phyloP scores from a whole-genome alignment of 345 rosid genomes.

The Draba incana region DNA sequence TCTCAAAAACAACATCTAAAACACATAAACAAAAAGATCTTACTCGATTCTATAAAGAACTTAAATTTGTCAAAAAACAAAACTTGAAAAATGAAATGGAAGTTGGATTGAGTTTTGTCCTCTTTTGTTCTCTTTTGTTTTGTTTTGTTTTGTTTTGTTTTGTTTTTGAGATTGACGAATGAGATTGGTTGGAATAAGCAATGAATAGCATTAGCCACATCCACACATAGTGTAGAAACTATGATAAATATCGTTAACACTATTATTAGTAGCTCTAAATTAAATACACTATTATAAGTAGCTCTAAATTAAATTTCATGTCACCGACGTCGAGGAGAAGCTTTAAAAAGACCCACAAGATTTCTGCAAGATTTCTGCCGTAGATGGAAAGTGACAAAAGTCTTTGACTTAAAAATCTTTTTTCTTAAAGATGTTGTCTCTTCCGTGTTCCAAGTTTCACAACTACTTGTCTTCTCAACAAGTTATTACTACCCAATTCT shows the following conservation, averaged over 20 bases:
- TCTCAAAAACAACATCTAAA: neutral
- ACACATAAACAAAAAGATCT: neutral
- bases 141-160: neutral
- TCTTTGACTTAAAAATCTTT: conserved; percentile 27
- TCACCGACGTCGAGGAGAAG: conserved; percentile 39
- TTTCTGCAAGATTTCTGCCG: conserved; percentile 38
- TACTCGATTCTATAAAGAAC: neutral
- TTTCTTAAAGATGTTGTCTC: conserved; percentile 18
- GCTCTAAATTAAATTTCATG: conserved; percentile 6
- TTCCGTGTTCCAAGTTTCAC: conserved; percentile 39
- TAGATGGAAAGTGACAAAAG: conserved; percentile 41
- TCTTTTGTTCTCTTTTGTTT: neutral
- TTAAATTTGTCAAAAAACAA: neutral
- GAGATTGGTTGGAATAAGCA: neutral
- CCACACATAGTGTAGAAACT: conserved; percentile 15
- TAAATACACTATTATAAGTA: neutral
- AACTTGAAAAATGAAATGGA: neutral
- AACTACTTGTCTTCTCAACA: conserved; percentile 30
- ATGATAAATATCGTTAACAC: conserved; percentile 3
- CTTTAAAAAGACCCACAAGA: conserved; percentile 42
- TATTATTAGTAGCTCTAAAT: neutral
- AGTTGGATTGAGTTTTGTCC: neutral
- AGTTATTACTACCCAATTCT: conserved; percentile 22
- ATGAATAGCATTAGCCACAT: conserved; percentile 9
- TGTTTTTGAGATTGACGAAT: neutral